Conservation (phyloP, 129 eudicot genomes). For the Chrysanthemum seticuspe region DNA sequence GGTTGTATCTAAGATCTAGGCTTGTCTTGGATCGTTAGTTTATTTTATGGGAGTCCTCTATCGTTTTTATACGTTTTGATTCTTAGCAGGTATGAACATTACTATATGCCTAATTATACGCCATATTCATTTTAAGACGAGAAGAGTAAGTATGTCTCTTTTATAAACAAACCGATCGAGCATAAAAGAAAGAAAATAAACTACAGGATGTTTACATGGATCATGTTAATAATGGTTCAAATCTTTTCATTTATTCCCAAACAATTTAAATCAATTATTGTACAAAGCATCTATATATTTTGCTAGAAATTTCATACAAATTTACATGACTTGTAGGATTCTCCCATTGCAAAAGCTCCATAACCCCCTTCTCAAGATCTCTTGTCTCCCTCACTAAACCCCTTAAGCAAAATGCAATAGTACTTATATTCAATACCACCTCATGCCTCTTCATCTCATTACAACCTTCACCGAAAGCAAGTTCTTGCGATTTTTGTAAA, state of each 20-base stretch:
- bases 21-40: no score
- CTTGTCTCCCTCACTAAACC: constrained; percentile 44
- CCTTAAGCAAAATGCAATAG: constrained; percentile 55
- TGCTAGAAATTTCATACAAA: constrained; percentile 57
- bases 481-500: constrained; percentile 35
- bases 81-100: no score
- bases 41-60: no score
- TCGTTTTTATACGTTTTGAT: no score
- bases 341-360: constrained; percentile 75
- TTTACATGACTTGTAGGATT: constrained; percentile 63
- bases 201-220: no score
- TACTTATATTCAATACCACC: constrained; percentile 49
- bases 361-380: constrained; percentile 70
- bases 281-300: constrained; percentile 46
- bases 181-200: background rate
- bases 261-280: constrained; percentile 20
- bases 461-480: constrained; percentile 28
- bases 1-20: no score
- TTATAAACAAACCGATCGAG: no score
- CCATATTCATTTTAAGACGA: no score
- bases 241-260: constrained; percentile 20
- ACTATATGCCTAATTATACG: no score
- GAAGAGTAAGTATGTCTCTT: no score
- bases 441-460: constrained; percentile 36
- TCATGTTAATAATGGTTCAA: background rate